Evolutionary conservation across 2,329 filamentous ascomycete genomes (phyloP), one percentile per base, ranked within the genome.

Genomic region (Fusarium tanahbumbuense): DNA sequence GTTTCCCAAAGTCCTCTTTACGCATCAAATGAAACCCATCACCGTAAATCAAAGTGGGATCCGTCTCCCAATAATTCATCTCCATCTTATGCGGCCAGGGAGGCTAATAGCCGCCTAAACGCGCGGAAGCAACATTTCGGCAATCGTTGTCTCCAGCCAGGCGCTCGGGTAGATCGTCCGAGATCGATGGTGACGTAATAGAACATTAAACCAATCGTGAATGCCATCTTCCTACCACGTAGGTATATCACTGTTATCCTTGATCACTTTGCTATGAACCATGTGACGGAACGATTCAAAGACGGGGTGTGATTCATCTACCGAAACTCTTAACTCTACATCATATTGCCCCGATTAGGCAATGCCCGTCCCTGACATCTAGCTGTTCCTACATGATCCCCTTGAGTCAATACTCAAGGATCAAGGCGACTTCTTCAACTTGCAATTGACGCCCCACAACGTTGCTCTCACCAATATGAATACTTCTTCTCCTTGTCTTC

Each of bases 151-250:
- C 12, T 25, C 16, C 22, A 50, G 34, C 34, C 13, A 52, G 32
- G 76, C 47, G 77, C 74, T 48, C 70, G 72, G 64, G 84, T 83
- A 56, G 83, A 69, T 41, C 77, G 76, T 48, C 56, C n/a, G 22
- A 54, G 46, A 22, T 78, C 75, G 8, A 83, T 13, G 7, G 41
- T 32, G 27, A 40, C 50, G 28, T 25, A 49, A 57, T 42, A 47
- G 23, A 60, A 46, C 28, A 30, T n/a, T 20, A 46, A 48, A 22
- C 37, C 34, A 37, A 37, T n/a, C 34, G 18, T 37, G 8, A n/a
- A 37, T 37, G 34, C 34, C 18, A n/a, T 37, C 34, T n/a, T n/a
- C 32, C 18, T 37, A 30, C 28, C 28, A 30, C 15, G 28, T 30
- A 37, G 18, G 9, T 37, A n/a, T 18, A 30, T 30, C 25, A 52